Conservation (phyloP, 345 rosid genomes). For the Heritiera littoralis region DNA sequence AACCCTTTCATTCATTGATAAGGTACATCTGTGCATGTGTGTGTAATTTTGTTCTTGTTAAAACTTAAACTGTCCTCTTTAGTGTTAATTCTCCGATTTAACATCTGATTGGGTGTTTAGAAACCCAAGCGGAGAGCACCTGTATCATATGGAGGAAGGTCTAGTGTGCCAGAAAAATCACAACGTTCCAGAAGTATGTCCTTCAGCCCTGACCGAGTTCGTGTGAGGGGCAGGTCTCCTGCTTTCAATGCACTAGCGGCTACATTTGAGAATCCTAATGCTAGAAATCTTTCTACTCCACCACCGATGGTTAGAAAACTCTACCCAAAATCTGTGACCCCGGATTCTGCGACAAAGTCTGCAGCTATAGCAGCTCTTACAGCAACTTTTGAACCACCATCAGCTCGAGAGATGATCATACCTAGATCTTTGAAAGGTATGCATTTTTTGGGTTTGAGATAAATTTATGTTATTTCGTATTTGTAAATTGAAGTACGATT, state of each 20-base stretch:
- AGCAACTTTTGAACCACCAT: constrained; percentile 67
- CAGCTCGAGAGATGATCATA: constrained; percentile 64
- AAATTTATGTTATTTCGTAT: background rate
- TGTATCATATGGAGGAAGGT: constrained; percentile 82
- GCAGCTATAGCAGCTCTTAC: constrained; percentile 70
- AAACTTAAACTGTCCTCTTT: background rate
- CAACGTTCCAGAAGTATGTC: constrained; percentile 99
- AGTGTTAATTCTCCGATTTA: constrained; percentile 10
- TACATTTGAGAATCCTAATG: constrained; percentile 76
- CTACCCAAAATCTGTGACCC: constrained; percentile 88
- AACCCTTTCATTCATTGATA: background rate
- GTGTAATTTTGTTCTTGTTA: background rate
- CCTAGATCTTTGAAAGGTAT: constrained; percentile 79
- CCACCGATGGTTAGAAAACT: constrained; percentile 90
- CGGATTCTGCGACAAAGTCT: constrained; percentile 74
- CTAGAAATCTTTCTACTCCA: constrained; percentile 94
- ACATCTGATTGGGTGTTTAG: constrained; percentile 38
- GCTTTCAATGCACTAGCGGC: constrained; percentile 98
- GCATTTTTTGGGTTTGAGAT: background rate
- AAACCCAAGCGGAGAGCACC: constrained; percentile 91
- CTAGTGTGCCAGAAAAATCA: constrained; percentile 78
- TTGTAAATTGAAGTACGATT: constrained; percentile 19
- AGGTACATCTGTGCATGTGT: background rate
- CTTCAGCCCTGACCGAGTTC: constrained; percentile 92
- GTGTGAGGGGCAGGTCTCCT: constrained; percentile 98